Evolutionary conservation across 1,139 yeast genomes (phyloP), one percentile per base, ranked within the genome.

Genomic region (Yamadazyma mexicana): DNA sequence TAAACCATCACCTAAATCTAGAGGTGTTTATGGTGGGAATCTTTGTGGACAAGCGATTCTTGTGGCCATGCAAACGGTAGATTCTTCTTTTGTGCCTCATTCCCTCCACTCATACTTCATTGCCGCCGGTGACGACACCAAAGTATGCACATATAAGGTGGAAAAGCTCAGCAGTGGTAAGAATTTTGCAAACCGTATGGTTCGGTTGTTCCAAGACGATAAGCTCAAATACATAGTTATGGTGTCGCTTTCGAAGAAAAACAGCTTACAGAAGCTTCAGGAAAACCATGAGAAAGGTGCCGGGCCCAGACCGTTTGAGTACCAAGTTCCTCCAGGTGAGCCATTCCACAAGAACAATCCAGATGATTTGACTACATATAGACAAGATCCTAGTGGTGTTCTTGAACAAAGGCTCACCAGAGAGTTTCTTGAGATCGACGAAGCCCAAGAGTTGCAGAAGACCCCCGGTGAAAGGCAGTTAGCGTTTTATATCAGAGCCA

Each of bases 1-100:
- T 7, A 68, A 69, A 43, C 73, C 74, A 2, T 44, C 52, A 3
- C 51, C 55, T 1, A 45, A 44, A 5, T 53, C 68, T 2, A 54
- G 72, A 34, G 75, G 75, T 4, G 74, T 61, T 2, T 71, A 58
- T 42, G 76, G 75, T 2, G 77, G 76, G 0, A 61, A 62, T 40
- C 47, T 70, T 16, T 69, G 67, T 32, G 75, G 66, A 6, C 76
- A 71, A 50, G 66, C 72, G 5, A 44, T 71, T 17, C 41, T 67
- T 10, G 75, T 59, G 17, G 75, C 72, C 5, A 56, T 69, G 45
- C 51, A 54, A 37, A 56, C 66, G 6, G 53, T 47, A 2, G 44
- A 39, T 17, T 15, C 31, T 15, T 69, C 61, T 0, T 70, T 64
- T 45, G 56, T 55, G 4, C 77, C 77, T 3, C 73, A 70, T 41